Base-by-base conservation (phyloP, 1,284 basidiomycete genomes). In the Ganoderma lucidum region DNA sequence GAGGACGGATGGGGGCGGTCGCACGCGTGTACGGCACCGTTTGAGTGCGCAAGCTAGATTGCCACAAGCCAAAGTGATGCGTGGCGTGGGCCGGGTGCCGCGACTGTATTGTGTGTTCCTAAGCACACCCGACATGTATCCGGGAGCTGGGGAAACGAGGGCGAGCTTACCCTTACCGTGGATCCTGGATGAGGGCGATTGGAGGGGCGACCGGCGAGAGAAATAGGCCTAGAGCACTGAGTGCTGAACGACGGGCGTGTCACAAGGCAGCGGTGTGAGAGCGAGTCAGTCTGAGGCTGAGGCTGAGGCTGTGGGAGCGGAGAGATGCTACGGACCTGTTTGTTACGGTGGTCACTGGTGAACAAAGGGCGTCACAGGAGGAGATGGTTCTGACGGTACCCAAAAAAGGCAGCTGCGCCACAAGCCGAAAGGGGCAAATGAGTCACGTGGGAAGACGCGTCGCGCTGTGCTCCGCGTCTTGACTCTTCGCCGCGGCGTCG, bases 401-500 rank as follows among this genome's bases (percentile, higher is more conserved):
- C 51, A 23, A 42, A 64, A 39, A 28, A 10, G 51, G 35, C 37
- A 53, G 10, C 37, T 17, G 39, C 63, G 63, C 51, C 63, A 64
- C 32, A 59, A 59, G 56, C 56, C 56, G 17, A 30, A 41, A 39
- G 35, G 19, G 58, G 58, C 2, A 37, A 23, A 12, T 30, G 55
- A 35, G 39, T 60, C 39, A 41, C 56, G 55, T 42, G n/a, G 37
- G n/a, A 35, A 45, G 66, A 72, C 73, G 73, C 68, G 69, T 72
- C 71, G 71, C 73, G 73, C 53, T 69, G 45, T 23, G 37, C 35
- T 53, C 41, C 65, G 60, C 63, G 35, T 19, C 8, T 2, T 30
- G 23, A 23, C 23, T 23, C 23, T 23, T 23, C 23, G 23, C 53
- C 42, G 32, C 12, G 19, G 61, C 44, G 44, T 15, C 4, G 32